Evolutionary conservation across 352 stramenopile genomes (phyloP), one percentile per base, ranked within the genome.

Genomic region (Phytopythium boreale): DNA sequence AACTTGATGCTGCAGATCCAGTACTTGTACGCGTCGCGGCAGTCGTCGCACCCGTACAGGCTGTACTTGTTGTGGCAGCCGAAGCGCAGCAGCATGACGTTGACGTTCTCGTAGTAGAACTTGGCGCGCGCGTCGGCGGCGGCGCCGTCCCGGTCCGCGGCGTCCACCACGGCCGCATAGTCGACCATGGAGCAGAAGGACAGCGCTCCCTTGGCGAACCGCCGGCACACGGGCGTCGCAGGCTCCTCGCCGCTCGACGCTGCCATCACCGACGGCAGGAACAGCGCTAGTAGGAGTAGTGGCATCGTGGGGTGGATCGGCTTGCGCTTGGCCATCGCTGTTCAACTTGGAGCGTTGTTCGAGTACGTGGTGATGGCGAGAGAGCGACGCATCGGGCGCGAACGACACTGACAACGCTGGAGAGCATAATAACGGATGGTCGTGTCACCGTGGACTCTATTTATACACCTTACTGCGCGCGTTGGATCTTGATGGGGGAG

Each of bases 1-100:
- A 95, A 92, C 60, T 93, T 91, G 71, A 88, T 85, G 59, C 82
- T 89, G 70, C 83, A 95, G 61, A 95, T 72, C 84, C 84, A 95
- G 69, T 95, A 92, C 67, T 95, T 93, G 79, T 93, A 95, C n/a
- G 87, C 87, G 29, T 93, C 87, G 11, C 84, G 81, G 55, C 84
- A 95, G 64, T 93, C 81, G 34, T 93, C 84, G 55, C 87, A 93
- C 52, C 70, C 83, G 66, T 93, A 93, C 49, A 95, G 63, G 39
- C 79, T 89, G 70, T 93, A 95, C 62, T 85, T 87, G 49, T 73
- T 80, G 60, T 89, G 83, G 51, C 87, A 95, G 2, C 84, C 84
- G 63, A 95, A 95, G 43, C 84, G 83, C 64, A 88, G 81, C 31
- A 95, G 74, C 37, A 95, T 77, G 24, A 91, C 79, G 62, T 93